phyloP scores from a whole-genome alignment of 163 green algal species.

The Prototheca stagnorum region DNA sequence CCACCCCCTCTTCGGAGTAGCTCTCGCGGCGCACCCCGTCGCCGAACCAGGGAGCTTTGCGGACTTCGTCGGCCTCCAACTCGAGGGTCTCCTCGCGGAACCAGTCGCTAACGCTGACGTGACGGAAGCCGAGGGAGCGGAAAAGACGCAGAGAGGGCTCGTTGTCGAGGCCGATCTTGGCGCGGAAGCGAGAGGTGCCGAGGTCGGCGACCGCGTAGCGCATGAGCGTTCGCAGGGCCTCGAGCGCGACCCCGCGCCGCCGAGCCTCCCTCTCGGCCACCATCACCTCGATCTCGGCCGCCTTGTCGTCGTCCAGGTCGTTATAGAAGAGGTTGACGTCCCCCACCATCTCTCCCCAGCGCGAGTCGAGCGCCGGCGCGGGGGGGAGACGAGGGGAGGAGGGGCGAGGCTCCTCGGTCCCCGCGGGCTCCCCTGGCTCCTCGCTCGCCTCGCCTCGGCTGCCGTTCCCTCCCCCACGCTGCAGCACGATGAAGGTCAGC shows the following conservation, averaged over 20 bases:
- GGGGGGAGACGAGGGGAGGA: no score
- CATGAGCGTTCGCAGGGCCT: constrained; percentile 65
- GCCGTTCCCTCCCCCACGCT: no score
- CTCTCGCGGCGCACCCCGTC: no score
- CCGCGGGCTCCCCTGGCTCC: no score
- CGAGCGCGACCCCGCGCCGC: constrained; percentile 36
- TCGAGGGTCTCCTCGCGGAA: constrained; percentile 27
- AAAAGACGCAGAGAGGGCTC: constrained; percentile 22
- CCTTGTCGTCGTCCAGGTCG: constrained; percentile 35
- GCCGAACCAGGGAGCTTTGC: no score
- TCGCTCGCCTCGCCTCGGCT: no score
- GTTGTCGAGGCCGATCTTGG: constrained; percentile 29
- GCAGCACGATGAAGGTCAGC: constrained; percentile 66
- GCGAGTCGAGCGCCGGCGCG: neutral
- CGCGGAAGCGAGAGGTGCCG: constrained; percentile 15
- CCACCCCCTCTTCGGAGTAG: no score
- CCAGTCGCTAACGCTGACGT: constrained; percentile 9
- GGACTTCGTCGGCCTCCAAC: constrained; percentile 3
- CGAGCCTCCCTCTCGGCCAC: constrained; percentile 36
- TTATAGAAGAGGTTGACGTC: constrained; percentile 74
- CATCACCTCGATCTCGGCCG: constrained; percentile 47
- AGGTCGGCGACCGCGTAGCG: constrained; percentile 28
- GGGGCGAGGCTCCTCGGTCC: no score
- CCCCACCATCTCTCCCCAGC: constrained; percentile 30
- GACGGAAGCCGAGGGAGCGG: constrained; percentile 15